Conservation (phyloP, 371 early-diverging fungal species). For the Lichtheimia ramosa region DNA sequence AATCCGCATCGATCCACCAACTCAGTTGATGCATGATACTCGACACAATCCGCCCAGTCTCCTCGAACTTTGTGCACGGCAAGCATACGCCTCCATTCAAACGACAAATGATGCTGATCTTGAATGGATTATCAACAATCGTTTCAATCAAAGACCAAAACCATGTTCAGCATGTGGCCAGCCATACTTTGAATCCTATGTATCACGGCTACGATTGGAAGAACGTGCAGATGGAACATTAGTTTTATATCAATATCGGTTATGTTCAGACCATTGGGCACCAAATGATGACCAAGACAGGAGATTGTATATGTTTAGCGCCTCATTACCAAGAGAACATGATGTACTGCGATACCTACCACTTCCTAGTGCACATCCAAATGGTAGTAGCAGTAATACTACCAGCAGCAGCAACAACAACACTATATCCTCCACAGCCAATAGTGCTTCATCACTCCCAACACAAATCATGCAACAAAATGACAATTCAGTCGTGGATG, state of each 20-base stretch:
- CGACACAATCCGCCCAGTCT: constrained; percentile 53
- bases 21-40: constrained; percentile 20
- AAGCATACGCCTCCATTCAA: constrained; percentile 56
- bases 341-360: constrained; percentile 2
- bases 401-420: too few species aligned
- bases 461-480: neutral
- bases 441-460: neutral
- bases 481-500: neutral
- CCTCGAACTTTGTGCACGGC: constrained; percentile 74
- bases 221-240: constrained; percentile 51
- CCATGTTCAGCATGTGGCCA: constrained; percentile 85
- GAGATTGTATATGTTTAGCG: constrained; percentile 24
- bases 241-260: constrained; percentile 64
- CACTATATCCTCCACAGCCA: too few species aligned
- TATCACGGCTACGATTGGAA: constrained; percentile 61
- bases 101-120: constrained; percentile 53
- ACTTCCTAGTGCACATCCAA: neutral
- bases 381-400: too few species aligned
- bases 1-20: constrained; percentile 57
- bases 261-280: constrained; percentile 79
- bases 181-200: constrained; percentile 75
- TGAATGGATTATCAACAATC: constrained; percentile 3
- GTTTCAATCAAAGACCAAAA: constrained; percentile 35
- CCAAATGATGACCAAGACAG: constrained; percentile 61
- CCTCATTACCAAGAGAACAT: neutral